Evolutionary conservation across 2,329 filamentous ascomycete genomes (phyloP), one percentile per base, ranked within the genome.

Genomic region (Colletotrichum sp.): DNA sequence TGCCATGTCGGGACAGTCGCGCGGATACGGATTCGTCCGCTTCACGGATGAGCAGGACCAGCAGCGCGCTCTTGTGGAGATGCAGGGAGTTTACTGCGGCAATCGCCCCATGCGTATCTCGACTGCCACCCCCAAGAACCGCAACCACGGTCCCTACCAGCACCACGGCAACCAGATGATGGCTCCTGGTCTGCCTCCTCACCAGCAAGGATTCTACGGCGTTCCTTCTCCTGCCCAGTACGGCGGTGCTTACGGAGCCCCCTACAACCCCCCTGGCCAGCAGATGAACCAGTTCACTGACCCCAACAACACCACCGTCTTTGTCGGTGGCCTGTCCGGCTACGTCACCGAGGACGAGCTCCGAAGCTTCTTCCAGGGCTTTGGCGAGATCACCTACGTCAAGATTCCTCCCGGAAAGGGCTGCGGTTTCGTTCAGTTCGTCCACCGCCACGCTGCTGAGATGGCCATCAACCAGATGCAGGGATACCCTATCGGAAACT

Each of bases 381-480:
- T 99, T 79, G 97, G 97, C 77, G 97, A 99, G 85, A 99, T 99
- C 84, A 99, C 97, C 81, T 99, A 99, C 85, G 97, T 99, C 89
- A 99, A 99, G 93, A 99, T 99, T 75, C 97, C 97, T 70, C 96
- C 97, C 79, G 97, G 97, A 88, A 99, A 99, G 92, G 97, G 97
- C 80, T 99, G 97, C 83, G 97, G 97, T 74, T 99, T 99, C 84
- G 97, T 99, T 75, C 97, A 99, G 87, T 99, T 99, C 81, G 97
- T 99, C 73, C 97, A 99, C 88, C 96, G 97, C 79, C 97, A 99
- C 83, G 97, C 97, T 69, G 97, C 97, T 16, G 97, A 99, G 89
- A 99, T 99, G 97, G 97, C 97, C 80, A 99, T 99, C 91, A 99
- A 99, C 88, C 97, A 99, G 88, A 99, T 99, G 97, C 97, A 99